Evolutionary conservation across 306 rosid genomes (phyloP), one percentile per base, ranked within the genome.

Genomic region (Aeschynomene evenia): DNA sequence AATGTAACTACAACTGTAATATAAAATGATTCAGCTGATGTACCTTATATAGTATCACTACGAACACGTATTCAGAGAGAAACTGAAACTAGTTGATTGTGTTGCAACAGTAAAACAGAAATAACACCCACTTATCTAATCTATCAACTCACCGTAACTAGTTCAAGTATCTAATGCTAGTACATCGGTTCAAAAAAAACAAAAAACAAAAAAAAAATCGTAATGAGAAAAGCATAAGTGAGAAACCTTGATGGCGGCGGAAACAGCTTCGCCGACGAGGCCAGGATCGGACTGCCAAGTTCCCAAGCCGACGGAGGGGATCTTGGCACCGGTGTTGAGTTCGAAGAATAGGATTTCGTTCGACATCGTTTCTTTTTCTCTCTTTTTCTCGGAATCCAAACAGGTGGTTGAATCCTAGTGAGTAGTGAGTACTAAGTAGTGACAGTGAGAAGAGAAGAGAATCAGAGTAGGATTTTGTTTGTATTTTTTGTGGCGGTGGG

Each of bases 201-300:
- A 56, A 22, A 36, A 1, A 23, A n/a, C 8, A 9, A 34, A 7
- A 15, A 3, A 28, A 29, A 34, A 34, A 21, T 18, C 0, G 13
- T 16, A 34, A 10, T 7, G 3, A 5, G n/a, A 6, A 23, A 10
- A 12, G 10, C 37, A 8, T 15, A 15, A 52, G 8, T 9, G 39
- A 8, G 40, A 28, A 46, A 72, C 98, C 93, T 90, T 78, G 75
- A 92, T 39, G 71, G 89, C 96, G 37, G 84, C 69, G 26, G 80
- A 63, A 24, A 92, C 85, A 11, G 96, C 98, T 4, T 78, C 62
- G 18, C 82, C 87, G 50, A 92, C 90, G 55, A 88, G n/a, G 55
- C 90, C 96, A 9, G 92, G 87, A 39, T 83, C 64, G 28, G 96
- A 67, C 68, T 86, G 96, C 98, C 96, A 90, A 0, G 98, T 92